Percentiles rank a stretch among this genome's conserved stretches.
Conservation (phyloP, 208 protist species). For the Trypanosoma conorhini region DNA sequence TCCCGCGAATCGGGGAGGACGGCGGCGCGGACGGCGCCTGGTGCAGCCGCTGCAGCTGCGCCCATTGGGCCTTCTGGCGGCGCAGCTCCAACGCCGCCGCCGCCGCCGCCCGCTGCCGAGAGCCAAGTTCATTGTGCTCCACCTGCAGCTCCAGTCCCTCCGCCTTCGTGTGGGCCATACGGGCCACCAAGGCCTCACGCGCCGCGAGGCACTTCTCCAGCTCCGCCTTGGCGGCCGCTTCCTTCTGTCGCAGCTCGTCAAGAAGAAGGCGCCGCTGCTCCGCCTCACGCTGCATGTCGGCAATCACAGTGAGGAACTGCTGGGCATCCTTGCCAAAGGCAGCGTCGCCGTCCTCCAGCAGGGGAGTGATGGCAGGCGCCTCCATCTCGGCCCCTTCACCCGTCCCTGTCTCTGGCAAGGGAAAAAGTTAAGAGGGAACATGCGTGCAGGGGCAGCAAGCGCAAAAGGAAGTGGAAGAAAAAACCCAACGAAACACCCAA, state of each 20-base stretch:
- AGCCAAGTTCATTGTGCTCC: neutral
- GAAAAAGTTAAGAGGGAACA: neutral
- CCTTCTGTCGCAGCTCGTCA: slow-evolving; percentile 3
- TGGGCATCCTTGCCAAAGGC: slow-evolving; percentile 10
- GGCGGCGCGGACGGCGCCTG: neutral
- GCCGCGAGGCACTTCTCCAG: neutral
- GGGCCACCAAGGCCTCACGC: slow-evolving; percentile 2
- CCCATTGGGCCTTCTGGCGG: neutral
- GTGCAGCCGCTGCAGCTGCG: neutral
- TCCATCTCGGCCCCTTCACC: neutral
- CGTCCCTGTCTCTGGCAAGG: neutral
- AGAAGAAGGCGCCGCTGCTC: slow-evolving; percentile 11
- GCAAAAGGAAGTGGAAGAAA: slow-evolving; percentile 4
- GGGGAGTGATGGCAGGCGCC: neutral
- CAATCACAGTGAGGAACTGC: slow-evolving; percentile 25
- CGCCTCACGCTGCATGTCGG: slow-evolving; percentile 23
- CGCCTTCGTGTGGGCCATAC: slow-evolving; percentile 11
- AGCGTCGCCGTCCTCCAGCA: neutral
- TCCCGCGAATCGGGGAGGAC: neutral
- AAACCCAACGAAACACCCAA: neutral
- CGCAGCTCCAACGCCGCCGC: neutral
- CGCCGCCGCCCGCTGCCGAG: neutral
- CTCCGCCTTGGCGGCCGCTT: neutral
- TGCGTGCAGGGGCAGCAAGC: neutral
- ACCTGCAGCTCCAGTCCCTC: slow-evolving; percentile 14